Percentiles rank a stretch among this genome's conserved stretches.
These are phyloP conservation scores for Nepenthes gracilis DNA, from an alignment of 148 eudicot genomes.

Conservation along the genomic window DNA sequence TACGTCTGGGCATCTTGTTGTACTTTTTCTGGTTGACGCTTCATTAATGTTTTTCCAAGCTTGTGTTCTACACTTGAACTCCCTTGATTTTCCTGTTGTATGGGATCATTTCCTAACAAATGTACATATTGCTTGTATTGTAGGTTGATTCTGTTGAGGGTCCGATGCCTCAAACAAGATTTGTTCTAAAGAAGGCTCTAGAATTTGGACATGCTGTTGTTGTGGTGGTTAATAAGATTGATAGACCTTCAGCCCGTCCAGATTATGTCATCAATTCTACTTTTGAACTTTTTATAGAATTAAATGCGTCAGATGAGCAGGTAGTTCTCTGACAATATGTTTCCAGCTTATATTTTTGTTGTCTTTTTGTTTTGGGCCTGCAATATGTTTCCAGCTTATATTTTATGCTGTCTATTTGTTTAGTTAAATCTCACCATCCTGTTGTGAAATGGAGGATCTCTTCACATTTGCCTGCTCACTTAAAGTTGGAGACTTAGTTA, in stretches of 20 bases:
- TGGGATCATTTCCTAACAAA: not conserved
- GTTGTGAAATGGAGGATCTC: too few species aligned
- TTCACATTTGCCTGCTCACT: too few species aligned
- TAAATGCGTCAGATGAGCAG: conserved; percentile 96
- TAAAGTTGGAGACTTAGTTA: too few species aligned
- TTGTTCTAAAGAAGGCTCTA: conserved; percentile 91
- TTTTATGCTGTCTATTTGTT: not conserved
- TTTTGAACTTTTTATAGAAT: conserved; percentile 92
- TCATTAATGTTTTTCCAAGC: too few species aligned
- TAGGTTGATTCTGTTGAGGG: conserved; percentile 99
- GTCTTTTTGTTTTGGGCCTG: not conserved
- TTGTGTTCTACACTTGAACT: not conserved
- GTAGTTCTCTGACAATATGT: conserved; percentile 22
- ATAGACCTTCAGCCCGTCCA: conserved; percentile 96
- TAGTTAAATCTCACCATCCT: not conserved
- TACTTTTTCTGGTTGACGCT: too few species aligned
- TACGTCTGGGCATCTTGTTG: too few species aligned
- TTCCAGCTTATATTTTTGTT: not conserved
- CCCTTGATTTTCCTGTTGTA: not conserved
- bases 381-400: not conserved
- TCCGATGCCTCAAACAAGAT: conserved; percentile 99
- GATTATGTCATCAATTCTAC: conserved; percentile 89
- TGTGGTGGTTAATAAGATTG: conserved; percentile 93
- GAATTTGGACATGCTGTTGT: conserved; percentile 98
- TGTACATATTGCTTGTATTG: conserved; percentile 2